A percentile compares a stretch with the other conserved stretches of the same genome.
Evolutionary conservation across 495 filamentous ascomycete genomes (phyloP).

Genomic region (Friedmanniomyces simplex): DNA sequence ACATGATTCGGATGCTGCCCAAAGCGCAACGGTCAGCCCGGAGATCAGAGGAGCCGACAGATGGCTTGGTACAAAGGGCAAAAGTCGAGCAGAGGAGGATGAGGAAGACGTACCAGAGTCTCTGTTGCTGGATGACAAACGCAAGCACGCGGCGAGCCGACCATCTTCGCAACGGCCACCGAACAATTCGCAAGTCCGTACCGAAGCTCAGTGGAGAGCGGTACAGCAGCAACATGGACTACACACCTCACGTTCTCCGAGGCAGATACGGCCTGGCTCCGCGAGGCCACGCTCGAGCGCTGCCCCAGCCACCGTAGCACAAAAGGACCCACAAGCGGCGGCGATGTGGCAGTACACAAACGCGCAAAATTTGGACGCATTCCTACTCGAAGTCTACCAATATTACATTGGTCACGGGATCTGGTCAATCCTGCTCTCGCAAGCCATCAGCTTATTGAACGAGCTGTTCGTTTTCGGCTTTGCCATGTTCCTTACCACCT

Average conservation of each 20-base stretch:
- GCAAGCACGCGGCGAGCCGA: conserved; percentile 4
- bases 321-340: conserved; percentile 58
- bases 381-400: conserved; percentile 79
- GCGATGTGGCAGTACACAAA: conserved; percentile 97
- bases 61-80: conserved; percentile 4
- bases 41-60: not conserved
- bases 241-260: conserved; percentile 29
- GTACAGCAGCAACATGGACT: conserved; percentile 51
- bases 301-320: not conserved
- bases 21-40: conserved; percentile 6
- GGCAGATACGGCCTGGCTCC: conserved; percentile 1
- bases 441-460: conserved; percentile 62
- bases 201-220: conserved; percentile 57
- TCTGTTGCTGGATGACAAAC: conserved; percentile 62
- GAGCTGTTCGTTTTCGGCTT: conserved; percentile 75
- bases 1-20: not conserved
- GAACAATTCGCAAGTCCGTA: conserved; percentile 44
- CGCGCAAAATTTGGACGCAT: conserved; percentile 81
- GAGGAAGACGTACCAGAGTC: conserved; percentile 81
- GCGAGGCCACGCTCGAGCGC: not conserved
- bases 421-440: conserved; percentile 73
- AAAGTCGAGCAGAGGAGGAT: conserved; percentile 47
- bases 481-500: conserved; percentile 74
- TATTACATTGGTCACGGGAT: conserved; percentile 82
- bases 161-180: conserved; percentile 30